phyloP scores from a whole-genome alignment of 208 protist species.

The Acanthamoeba sp. region DNA sequence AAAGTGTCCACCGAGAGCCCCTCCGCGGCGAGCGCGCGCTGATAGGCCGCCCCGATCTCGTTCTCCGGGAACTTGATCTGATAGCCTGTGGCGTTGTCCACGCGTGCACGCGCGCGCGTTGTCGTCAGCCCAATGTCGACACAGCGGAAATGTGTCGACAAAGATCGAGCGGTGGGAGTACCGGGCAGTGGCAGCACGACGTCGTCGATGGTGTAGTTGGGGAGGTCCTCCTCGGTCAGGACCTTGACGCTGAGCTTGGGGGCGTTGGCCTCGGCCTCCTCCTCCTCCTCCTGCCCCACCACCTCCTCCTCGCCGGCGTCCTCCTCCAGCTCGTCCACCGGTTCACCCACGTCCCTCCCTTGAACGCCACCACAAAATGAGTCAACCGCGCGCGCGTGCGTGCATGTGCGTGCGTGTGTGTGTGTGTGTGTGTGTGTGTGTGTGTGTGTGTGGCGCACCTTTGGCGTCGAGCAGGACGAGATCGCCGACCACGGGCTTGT shows the following conservation, averaged over 20 bases:
- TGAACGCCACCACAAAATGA: not conserved
- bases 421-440: no score
- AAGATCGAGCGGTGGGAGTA: no score
- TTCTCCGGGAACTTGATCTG: conserved; percentile 44
- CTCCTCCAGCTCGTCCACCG: not conserved
- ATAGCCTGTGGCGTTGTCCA: conserved; percentile 16
- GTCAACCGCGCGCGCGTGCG: not conserved
- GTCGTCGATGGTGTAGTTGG: conserved; percentile 68
- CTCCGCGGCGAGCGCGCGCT: not conserved
- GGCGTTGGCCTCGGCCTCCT: not conserved
- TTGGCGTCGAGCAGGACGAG: conserved; percentile 31
- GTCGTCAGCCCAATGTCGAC: not conserved
- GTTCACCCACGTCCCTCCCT: not conserved
- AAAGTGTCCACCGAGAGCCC: conserved; percentile 25
- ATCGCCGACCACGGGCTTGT: conserved; percentile 64
- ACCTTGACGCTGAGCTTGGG: conserved; percentile 42
- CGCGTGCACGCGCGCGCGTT: not conserved
- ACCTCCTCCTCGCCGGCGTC: not conserved
- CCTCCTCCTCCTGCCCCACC: not conserved
- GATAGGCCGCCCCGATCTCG: conserved; percentile 50
- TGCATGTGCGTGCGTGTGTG: not conserved
- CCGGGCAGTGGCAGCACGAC: conserved; percentile 69
- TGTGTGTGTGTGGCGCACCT: not conserved
- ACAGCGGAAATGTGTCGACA: no score
- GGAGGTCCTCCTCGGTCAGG: conserved; percentile 57